Evolutionary conservation across 2,329 filamentous ascomycete species (phyloP), one percentile per base, ranked within the genome.

Genomic region (Trichoderma guizhouense): DNA sequence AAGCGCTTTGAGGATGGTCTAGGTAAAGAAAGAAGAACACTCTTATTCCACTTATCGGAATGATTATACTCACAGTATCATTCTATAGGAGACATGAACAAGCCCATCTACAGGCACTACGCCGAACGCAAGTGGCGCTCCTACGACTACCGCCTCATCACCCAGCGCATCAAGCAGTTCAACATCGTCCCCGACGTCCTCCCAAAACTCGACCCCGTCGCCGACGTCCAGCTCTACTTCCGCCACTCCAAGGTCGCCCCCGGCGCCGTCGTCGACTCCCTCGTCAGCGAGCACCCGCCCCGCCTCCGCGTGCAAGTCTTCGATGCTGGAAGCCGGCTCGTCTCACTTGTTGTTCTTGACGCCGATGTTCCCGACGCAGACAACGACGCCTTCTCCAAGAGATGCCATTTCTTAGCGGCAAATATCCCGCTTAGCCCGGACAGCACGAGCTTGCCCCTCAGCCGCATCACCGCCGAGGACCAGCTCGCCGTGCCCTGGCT

Each of bases 61-160:
- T 34, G 11, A 3, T 21, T 12, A 7, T 32, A 6, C 66, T 69
- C 11, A 69, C 36, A 6, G 7, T 30, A n/a, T n/a, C 7, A 26
- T 15, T 34, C 18, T 43, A 2, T 26, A 98, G 95, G 92, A 75
- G 94, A 98, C 82, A 95, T 98, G 94, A 91, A 89, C 84, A 97
- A 97, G 82, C 95, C 95, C 74, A 95, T 99, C 79, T 99, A 99
- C 85, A 93, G 95, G 75, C 89, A 93, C 82, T 91, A 98, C 65
- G 93, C 95, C 73, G 89, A 97, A 79, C 85, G 88, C 77, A 94
- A 97, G 84, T 99, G 96, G 96, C 90, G 91, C 76, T 86, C 90
- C 74, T 94, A 96, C 84, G 91, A 94, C 79, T 90, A 92, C 77
- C 89, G 90, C 76, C 84, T 98, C 74, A 88, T 97, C 74, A 86